phyloP scores from a whole-genome alignment of 2,329 filamentous ascomycete genomes.

The Pseudogymnoascus sp. region DNA sequence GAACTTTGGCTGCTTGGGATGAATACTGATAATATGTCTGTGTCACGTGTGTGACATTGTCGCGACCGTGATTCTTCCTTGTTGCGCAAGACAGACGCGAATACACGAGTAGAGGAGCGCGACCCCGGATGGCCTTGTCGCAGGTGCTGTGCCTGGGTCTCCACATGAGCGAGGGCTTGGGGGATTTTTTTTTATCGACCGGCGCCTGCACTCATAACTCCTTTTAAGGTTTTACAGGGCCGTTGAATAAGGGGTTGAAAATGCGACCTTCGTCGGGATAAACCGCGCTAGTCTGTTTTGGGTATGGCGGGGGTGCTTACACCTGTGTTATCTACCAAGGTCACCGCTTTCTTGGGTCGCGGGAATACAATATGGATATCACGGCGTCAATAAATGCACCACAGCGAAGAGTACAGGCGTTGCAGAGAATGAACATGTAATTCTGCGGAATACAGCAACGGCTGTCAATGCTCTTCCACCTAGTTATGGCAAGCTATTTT shows the following conservation, averaged over 20 bases:
- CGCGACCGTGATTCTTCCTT: not conserved
- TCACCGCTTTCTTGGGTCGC: not conserved
- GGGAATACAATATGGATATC: not conserved
- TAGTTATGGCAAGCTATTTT: not conserved
- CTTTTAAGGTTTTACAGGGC: not conserved
- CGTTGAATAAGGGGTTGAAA: not conserved
- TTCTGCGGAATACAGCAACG: not conserved
- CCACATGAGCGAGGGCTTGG: not conserved
- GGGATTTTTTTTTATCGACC: too few species aligned
- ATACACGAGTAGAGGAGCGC: not conserved
- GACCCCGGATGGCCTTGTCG: slow-evolving; percentile 1
- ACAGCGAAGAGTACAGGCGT: not conserved
- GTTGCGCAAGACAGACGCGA: not conserved
- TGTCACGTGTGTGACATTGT: not conserved
- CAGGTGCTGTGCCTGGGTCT: not conserved
- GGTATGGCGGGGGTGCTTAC: not conserved
- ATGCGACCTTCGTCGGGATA: not conserved
- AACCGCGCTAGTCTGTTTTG: not conserved
- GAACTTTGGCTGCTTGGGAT: not conserved
- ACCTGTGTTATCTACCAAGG: not conserved
- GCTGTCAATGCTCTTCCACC: not conserved
- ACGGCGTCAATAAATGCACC: not conserved
- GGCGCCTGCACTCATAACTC: not conserved
- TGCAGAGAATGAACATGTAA: not conserved
- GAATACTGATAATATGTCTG: not conserved